Conservation (phyloP, 1,284 basidiomycete species). For the Somion occarium region DNA sequence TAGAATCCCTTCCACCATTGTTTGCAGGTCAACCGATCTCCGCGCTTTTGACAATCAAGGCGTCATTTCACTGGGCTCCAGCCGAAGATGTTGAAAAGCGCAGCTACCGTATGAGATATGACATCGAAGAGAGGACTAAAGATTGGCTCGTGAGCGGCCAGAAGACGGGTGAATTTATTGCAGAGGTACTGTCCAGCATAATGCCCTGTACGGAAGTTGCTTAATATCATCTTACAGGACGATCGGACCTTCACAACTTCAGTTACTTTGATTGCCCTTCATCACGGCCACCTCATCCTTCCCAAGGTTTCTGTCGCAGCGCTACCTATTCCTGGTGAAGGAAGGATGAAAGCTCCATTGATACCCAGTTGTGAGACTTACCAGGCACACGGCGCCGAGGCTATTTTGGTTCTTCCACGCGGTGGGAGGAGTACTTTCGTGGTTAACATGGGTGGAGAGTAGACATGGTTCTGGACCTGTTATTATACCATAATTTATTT, state of each 20-base stretch:
- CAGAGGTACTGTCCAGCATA: slow-evolving; percentile 41
- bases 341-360: slow-evolving; percentile 50
- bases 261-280: slow-evolving; percentile 73
- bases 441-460: slow-evolving; percentile 52
- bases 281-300: slow-evolving; percentile 68
- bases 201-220: slow-evolving; percentile 7
- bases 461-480: neutral
- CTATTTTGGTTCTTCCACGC: slow-evolving; percentile 66
- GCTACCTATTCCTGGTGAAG: slow-evolving; percentile 40
- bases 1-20: slow-evolving; percentile 34
- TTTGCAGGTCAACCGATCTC: slow-evolving; percentile 80
- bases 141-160: slow-evolving; percentile 83
- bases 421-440: slow-evolving; percentile 78
- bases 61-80: slow-evolving; percentile 71
- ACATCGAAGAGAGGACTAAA: slow-evolving; percentile 67
- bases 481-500: slow-evolving; percentile 4
- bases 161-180: slow-evolving; percentile 73
- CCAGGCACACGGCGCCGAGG: slow-evolving; percentile 74
- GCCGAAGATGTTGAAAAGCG: slow-evolving; percentile 36
- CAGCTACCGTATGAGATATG: slow-evolving; percentile 61
- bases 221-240: slow-evolving; percentile 40
- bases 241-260: slow-evolving; percentile 48
- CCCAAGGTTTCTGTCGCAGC: slow-evolving; percentile 66
- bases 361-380: slow-evolving; percentile 67
- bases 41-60: slow-evolving; percentile 56